A percentile compares a stretch with the other conserved stretches of the same genome.
Conservation (phyloP, 1,284 basidiomycete genomes). For the Polyporus tsugae region DNA sequence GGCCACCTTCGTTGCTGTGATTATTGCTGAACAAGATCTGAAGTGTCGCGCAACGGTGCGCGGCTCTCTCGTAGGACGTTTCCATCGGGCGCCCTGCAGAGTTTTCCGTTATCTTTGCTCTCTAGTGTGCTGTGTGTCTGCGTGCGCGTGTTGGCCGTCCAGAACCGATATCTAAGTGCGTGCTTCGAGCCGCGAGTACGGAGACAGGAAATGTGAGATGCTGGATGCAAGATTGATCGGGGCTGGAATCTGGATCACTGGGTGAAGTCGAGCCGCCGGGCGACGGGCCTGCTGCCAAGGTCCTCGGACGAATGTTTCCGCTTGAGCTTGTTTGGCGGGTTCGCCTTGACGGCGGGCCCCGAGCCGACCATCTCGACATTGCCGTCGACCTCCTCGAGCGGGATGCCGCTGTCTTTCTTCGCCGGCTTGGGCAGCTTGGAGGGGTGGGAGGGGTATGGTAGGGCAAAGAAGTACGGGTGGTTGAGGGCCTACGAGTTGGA, state of each 20-base stretch:
- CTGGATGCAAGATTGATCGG: not conserved
- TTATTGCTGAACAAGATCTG: constrained; percentile 21
- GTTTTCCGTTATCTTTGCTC: not conserved
- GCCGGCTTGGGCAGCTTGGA: constrained; percentile 84
- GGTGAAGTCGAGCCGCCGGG: constrained; percentile 56
- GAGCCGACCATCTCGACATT: constrained; percentile 59
- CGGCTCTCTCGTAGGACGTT: not conserved
- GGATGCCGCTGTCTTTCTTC: constrained; percentile 55
- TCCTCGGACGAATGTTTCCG: constrained; percentile 55
- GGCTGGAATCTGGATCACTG: constrained; percentile 20
- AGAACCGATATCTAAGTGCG: not conserved
- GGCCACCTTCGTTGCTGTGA: constrained; percentile 14
- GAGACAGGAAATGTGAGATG: not conserved
- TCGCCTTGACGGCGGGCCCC: constrained; percentile 48
- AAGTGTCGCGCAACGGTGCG: not conserved
- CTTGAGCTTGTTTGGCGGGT: constrained; percentile 54
- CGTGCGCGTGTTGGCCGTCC: not conserved
- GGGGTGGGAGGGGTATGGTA: constrained; percentile 84
- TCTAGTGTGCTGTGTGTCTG: not conserved
- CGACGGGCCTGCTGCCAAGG: constrained; percentile 50
- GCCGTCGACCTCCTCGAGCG: constrained; percentile 78
- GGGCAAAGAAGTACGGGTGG: constrained; percentile 81
- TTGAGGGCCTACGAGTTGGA: constrained; percentile 65
- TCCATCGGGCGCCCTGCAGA: not conserved
- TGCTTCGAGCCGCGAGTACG: not conserved